Evolutionary conservation across 768 basidiomycete genomes (phyloP), one percentile per base, ranked within the genome.

Genomic region (Exsudoporus frostii): DNA sequence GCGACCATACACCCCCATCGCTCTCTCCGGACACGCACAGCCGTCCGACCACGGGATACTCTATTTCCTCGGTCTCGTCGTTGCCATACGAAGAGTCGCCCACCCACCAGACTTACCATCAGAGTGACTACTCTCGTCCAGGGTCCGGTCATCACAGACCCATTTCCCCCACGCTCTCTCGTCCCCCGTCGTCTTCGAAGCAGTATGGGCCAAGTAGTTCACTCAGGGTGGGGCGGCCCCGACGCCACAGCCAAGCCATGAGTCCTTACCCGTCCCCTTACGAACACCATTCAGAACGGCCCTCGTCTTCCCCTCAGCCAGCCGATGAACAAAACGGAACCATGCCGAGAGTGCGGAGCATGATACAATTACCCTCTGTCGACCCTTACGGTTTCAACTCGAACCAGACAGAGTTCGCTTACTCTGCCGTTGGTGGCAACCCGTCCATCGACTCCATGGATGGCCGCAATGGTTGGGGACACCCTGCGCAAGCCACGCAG

Each of bases 181-280:
- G 89, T 3, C 87, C 88, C 1, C 79, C 78, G 1, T 88, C 86
- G 1, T 86, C 86, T 41, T 85, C 85, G 49, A 75, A 75, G 60
- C 79, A 80, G 29, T 79, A 76, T 59, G 73, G 72, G 37, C 68
- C 76, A 3, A 74, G 71, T 7, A 75, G 72, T 22, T 81, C 85
- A 15, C 70, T 90, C 48, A 84, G 86, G 67, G 79, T 92, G 33
- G 82, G 88, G 25, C 79, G 90, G 29, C 79, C 80, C 41, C 79
- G 90, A 40, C 80, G 90, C 52, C 90, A 92, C 69, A 89, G 86
- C 66, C 90, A 92, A 68, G 90, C 90, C 1, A 85, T 92, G 78
- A 88, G 84, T 62, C 90, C 90, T 13, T 92, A 92, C 70, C 90
- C 90, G 17, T 86, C 83, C 56, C 88, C 90, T 41, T 92, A 92